These are phyloP conservation scores for Schwanniomyces polymorphus DNA, from an alignment of 805 yeast species.

Conservation along the genomic window DNA sequence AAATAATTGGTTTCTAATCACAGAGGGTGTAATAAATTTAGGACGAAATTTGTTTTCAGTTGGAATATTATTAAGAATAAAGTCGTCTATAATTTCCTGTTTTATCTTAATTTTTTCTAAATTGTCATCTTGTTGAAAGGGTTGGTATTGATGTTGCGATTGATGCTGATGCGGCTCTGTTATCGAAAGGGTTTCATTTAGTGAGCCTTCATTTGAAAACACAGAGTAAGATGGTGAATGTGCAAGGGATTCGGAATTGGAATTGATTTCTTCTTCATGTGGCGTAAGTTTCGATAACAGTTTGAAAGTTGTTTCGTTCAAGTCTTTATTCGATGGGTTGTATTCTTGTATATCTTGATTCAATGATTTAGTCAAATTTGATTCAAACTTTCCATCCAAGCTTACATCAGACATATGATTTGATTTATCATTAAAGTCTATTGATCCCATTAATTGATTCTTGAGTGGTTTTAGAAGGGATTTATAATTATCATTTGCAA, in stretches of 20 bases:
- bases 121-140: constrained; percentile 4
- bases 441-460: constrained; percentile 1
- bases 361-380: constrained; percentile 3
- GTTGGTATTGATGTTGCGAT: not conserved
- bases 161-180: constrained; percentile 11
- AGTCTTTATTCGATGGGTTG: not conserved
- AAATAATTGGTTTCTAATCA: constrained; percentile 6
- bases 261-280: not conserved
- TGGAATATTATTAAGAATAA: constrained; percentile 37
- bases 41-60: constrained; percentile 8
- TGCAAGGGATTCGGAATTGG: constrained; percentile 10
- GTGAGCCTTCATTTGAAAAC: constrained; percentile 20
- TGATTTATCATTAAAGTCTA: not conserved
- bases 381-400: not conserved
- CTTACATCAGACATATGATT: not conserved
- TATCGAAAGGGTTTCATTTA: constrained; percentile 11
- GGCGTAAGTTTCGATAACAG: not conserved
- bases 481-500: constrained; percentile 12
- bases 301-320: not conserved
- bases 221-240: constrained; percentile 27
- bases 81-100: constrained; percentile 42
- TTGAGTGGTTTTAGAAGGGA: constrained; percentile 7
- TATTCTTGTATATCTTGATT: not conserved
- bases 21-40: constrained; percentile 11
- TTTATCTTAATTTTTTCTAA: constrained; percentile 27